phyloP scores from a whole-genome alignment of 169 alveolate species.

The Plasmodium fragile region DNA sequence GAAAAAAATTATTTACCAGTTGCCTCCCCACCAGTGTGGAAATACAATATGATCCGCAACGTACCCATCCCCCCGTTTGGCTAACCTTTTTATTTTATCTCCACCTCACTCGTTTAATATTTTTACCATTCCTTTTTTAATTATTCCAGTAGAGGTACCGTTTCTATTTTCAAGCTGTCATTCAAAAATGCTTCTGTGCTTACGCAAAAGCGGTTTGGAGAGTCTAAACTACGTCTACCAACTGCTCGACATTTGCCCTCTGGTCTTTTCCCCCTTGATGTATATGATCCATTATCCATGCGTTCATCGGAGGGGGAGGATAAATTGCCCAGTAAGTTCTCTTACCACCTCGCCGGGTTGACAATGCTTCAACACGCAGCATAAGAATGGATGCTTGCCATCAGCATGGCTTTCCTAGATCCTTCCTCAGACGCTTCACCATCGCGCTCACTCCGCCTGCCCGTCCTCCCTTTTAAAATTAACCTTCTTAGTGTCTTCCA shows the following conservation, averaged over 20 bases:
- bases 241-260: neutral
- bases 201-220: neutral
- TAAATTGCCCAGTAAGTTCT: neutral
- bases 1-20: neutral
- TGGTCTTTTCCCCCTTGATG: neutral
- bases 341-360: neutral
- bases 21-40: neutral
- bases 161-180: neutral
- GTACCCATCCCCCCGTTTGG: neutral
- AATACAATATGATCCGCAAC: neutral
- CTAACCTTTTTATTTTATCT: neutral
- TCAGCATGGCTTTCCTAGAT: neutral
- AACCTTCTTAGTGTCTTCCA: constrained; percentile 10
- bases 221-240: neutral
- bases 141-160: neutral
- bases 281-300: neutral
- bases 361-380: neutral
- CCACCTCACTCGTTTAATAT: neutral
- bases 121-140: neutral
- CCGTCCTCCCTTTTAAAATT: constrained; percentile 21
- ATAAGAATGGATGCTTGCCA: neutral
- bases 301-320: neutral
- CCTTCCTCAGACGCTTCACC: neutral
- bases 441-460: neutral
- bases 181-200: neutral